Base-by-base conservation (phyloP, 805 yeast species). In the Metschnikowia proteae region DNA sequence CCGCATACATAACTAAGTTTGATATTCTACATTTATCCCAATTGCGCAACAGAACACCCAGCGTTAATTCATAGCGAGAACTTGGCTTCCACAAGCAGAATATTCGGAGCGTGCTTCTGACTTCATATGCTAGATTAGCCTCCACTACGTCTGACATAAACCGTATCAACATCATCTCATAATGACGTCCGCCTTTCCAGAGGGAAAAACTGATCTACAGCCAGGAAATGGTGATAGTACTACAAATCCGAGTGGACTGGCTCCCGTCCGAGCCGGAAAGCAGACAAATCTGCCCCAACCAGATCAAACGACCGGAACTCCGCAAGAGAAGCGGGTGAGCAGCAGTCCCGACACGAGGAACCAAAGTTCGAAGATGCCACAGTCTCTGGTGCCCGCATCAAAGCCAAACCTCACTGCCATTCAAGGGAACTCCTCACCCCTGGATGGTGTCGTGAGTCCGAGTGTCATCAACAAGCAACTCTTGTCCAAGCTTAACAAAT, bases 401-500 rank as follows among this genome's bases (percentile, higher is more conserved):
- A 40, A 40, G 29, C 28, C 43, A 22, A 40, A 9, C 29, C 17
- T 31, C 8, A 11, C 36, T 6, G 34, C 9, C 4, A 31, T 36
- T 13, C 43, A 40, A 9, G 10, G 38, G 10, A 33, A 13, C 32
- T 10, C 38, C 6, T 42, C 45, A 4, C 29, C 45, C 22, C 26
- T 25, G 30, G 45, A 33, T 5, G 26, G 49, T 29, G 47, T 40
- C 7, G 33, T 52, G n/a, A 57, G 56, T 8, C 56, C 59, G 33
- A 47, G 56, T 28, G 58, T 56, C 10, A 54, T 63, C 50, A 62
- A 63, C 53, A 61, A 60, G 41, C 63, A 59, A 41, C 66, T 68
- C 28, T 66, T 73, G 32, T 64, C 74, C 27, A 71, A 68, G 57
- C 62, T 73, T 42, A 73, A 73, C 57, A 72, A 73, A 51, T 66